Evolutionary conservation across 805 yeast species (phyloP), one percentile per base, ranked within the genome.

Genomic region (Metschnikowia vanudenii): DNA sequence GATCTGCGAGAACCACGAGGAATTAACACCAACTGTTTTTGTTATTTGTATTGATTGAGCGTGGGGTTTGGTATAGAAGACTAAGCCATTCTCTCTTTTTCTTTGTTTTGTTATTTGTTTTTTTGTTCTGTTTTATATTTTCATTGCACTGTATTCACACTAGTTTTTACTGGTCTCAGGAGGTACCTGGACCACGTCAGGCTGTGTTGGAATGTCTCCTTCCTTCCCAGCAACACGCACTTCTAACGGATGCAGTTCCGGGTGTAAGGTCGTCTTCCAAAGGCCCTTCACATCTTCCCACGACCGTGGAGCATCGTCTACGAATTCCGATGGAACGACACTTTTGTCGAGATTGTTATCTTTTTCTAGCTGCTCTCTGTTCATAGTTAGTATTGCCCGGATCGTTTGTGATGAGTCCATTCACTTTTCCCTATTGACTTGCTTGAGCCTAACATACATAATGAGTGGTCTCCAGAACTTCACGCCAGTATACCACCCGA

Each of bases 381-480:
- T 7, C 45, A 47, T 40, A 41, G 56, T 55, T 40, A 16, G 45
- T 24, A 24, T 14, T 18, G 3, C 41, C 30, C 14, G 33, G 33
- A 3, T 18, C 7, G 16, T 13, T 17, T 16, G 37, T 34, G 20
- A 4, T 3, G 12, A 6, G 12, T n/a, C 9, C 17, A 17, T 30
- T 4, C 7, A 20, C 24, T 7, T 20, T 30, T 30, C 17, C 33
- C 7, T 17, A 30, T 6, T 13, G 17, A 30, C 16, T 30, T 14
- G 28, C 3, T 10, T n/a, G 28, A 33, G 22, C 11, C 14, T 16
- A 19, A 76, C 84, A 58, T 70, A 78, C 82, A 85, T 75, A 3
- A 86, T 76, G 14, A 86, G 62, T 2, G 95, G 95, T 55, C 83
- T 83, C 71, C 88, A 86, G 65, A 86, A 86, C 59, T 76, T 79